Conservation (phyloP, 495 filamentous ascomycete genomes). For the Aspergillus campestris region DNA sequence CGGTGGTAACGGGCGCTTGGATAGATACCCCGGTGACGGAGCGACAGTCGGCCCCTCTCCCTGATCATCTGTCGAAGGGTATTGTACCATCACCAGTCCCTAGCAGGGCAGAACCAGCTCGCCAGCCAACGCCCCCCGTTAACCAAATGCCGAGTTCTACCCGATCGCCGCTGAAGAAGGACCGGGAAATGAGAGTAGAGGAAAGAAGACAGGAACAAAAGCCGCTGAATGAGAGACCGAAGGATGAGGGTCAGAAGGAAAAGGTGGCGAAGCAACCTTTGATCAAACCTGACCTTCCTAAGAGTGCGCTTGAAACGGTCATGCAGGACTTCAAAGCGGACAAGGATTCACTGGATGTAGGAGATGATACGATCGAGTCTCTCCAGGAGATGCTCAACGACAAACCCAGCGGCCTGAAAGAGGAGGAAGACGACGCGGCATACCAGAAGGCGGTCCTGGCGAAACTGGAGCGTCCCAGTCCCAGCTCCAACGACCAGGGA, state of each 20-base stretch:
- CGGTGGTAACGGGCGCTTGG: constrained; percentile 43
- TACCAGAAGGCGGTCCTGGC: constrained; percentile 28
- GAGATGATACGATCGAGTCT: constrained; percentile 56
- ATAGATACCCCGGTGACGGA: constrained; percentile 46
- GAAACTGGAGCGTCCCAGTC: constrained; percentile 26
- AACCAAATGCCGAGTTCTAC: too few species aligned
- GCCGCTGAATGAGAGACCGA: constrained; percentile 8
- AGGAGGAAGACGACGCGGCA: constrained; percentile 28
- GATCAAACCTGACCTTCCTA: constrained; percentile 36
- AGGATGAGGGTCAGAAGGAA: constrained; percentile 6
- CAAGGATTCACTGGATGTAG: constrained; percentile 35
- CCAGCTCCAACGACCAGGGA: constrained; percentile 26
- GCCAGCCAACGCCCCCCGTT: not conserved
- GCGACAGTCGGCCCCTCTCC: constrained; percentile 16
- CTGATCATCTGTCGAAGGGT: constrained; percentile 23
- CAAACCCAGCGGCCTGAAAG: constrained; percentile 21
- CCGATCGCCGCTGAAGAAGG: not conserved
- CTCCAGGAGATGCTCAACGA: constrained; percentile 48
- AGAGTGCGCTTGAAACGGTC: constrained; percentile 44
- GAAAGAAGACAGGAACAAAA: not conserved
- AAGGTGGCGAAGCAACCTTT: constrained; percentile 17
- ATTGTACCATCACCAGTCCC: constrained; percentile 10
- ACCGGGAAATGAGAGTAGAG: not conserved
- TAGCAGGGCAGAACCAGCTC: not conserved
- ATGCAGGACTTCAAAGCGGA: constrained; percentile 43